phyloP scores from a whole-genome alignment of 2,329 filamentous ascomycete species.

The Fusarium compactum region DNA sequence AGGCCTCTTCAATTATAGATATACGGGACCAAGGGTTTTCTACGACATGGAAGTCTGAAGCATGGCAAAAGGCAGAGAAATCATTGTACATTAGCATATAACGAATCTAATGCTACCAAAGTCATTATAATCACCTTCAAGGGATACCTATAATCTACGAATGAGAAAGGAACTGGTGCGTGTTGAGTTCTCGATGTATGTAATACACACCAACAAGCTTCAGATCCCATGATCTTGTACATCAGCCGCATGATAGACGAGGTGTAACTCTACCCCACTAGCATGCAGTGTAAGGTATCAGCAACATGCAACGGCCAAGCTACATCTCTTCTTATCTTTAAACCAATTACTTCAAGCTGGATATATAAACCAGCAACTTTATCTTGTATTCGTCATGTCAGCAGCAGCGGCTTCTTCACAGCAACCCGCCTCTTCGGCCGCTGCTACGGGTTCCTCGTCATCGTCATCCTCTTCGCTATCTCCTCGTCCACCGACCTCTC shows the following conservation, averaged over 20 bases:
- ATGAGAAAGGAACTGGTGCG: neutral
- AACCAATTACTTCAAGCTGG: constrained; percentile 1
- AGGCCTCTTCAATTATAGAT: constrained; percentile 23
- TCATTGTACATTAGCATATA: constrained; percentile 44
- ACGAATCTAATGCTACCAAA: constrained; percentile 41
- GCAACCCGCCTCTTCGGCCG: constrained; percentile 15
- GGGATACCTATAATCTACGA: neutral
- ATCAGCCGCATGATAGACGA: constrained; percentile 38
- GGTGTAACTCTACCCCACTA: constrained; percentile 37
- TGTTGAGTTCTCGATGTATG: neutral
- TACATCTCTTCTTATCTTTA: constrained; percentile 18
- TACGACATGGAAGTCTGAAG: neutral
- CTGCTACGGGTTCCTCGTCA: constrained; percentile 34
- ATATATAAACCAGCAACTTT: constrained; percentile 9
- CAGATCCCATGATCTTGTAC: constrained; percentile 36
- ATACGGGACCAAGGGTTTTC: constrained; percentile 7
- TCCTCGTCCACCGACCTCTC: constrained; percentile 43
- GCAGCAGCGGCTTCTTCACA: constrained; percentile 22
- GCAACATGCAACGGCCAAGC: constrained; percentile 26
- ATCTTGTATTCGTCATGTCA: constrained; percentile 23
- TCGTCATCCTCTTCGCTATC: constrained; percentile 39
- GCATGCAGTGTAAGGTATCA: constrained; percentile 31
- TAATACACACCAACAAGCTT: neutral
- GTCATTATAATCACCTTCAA: constrained; percentile 2
- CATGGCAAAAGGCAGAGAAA: constrained; percentile 7